Percentiles rank a stretch among this genome's conserved stretches.
Conservation (phyloP, 1,284 basidiomycete genomes). For the Tilletia setariae region DNA sequence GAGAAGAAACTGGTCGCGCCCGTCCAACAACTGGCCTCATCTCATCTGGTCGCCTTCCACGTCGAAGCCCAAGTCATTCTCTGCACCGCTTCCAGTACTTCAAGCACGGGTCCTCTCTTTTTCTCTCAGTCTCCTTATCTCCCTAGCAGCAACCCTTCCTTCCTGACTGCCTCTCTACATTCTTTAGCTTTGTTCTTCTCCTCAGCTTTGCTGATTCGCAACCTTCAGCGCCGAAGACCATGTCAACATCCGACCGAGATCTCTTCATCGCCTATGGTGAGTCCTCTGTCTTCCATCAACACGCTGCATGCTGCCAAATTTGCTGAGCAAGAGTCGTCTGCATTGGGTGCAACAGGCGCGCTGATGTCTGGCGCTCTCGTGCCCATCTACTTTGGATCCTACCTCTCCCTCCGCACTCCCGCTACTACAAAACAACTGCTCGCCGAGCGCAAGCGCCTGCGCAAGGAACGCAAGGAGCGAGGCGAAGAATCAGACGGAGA, state of each 20-base stretch:
- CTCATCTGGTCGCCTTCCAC: not conserved
- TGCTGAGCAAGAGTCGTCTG: too few species aligned
- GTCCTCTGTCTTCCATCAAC: not conserved
- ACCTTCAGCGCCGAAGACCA: not conserved
- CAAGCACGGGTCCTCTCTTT: not conserved
- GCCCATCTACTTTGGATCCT: constrained; percentile 48
- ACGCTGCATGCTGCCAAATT: too few species aligned
- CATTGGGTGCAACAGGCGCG: constrained; percentile 26
- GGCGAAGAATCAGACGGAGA: constrained; percentile 29
- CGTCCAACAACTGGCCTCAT: not conserved
- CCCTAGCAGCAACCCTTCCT: too few species aligned
- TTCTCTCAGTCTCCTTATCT: not conserved
- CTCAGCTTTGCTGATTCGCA: not conserved
- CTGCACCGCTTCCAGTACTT: not conserved
- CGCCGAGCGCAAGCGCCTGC: constrained; percentile 28
- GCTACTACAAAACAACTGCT: constrained; percentile 34
- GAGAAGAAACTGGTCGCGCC: not conserved
- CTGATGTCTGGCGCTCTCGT: constrained; percentile 37
- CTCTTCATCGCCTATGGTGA: constrained; percentile 40
- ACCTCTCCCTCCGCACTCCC: constrained; percentile 44
- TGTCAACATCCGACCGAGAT: constrained; percentile 27
- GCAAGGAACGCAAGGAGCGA: constrained; percentile 18
- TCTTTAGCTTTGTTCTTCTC: too few species aligned
- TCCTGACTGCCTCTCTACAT: too few species aligned
- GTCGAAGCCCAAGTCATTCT: not conserved